Evolutionary conservation across 805 yeast species (phyloP).

Genomic region (Starmerella cellae): DNA sequence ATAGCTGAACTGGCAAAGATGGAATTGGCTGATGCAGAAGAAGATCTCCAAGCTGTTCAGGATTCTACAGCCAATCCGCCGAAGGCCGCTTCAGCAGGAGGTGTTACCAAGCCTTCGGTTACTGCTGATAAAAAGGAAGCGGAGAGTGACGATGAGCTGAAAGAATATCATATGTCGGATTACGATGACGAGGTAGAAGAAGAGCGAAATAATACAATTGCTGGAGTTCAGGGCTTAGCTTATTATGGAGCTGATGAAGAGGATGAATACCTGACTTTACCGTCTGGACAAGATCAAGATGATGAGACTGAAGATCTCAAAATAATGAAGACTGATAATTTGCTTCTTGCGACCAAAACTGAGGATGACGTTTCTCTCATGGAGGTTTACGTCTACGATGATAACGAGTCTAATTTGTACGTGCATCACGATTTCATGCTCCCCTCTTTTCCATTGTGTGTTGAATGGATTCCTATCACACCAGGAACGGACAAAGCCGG

Average conservation of each 20-base stretch:
- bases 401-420: constrained; percentile 68
- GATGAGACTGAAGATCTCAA: constrained; percentile 79
- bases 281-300: constrained; percentile 42
- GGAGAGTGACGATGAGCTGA: constrained; percentile 44
- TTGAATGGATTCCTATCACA: constrained; percentile 76
- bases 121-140: constrained; percentile 1
- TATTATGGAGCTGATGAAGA: constrained; percentile 33
- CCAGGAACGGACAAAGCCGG: constrained; percentile 39
- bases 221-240: constrained; percentile 33
- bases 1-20: constrained; percentile 73
- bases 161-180: constrained; percentile 28
- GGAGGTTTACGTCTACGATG: constrained; percentile 90
- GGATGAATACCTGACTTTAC: constrained; percentile 46
- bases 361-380: constrained; percentile 88
- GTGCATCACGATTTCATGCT: constrained; percentile 95
- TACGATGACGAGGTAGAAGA: constrained; percentile 40
- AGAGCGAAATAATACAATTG: constrained; percentile 35
- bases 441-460: constrained; percentile 92
- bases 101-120: no score
- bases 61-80: constrained; percentile 13
- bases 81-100: background rate
- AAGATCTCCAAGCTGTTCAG: constrained; percentile 43
- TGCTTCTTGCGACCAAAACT: constrained; percentile 82
- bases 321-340: constrained; percentile 77
- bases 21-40: constrained; percentile 64